Conservation (phyloP, 2,329 filamentous ascomycete genomes). For the Colletotrichum sojae region DNA sequence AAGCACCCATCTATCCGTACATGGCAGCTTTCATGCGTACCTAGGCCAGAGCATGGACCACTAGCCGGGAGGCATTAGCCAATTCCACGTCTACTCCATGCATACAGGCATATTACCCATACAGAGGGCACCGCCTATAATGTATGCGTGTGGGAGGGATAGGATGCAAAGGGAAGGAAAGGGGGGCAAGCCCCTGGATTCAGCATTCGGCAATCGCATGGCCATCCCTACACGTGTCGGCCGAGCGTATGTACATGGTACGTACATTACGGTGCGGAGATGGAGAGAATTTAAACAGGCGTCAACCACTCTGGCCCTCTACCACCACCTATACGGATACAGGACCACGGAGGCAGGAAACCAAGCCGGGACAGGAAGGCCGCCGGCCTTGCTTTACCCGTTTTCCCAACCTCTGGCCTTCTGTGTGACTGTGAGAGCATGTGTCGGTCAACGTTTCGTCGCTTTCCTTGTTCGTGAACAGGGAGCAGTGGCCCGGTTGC, state of each 20-base stretch:
- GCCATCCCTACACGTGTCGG: slow-evolving; percentile 3
- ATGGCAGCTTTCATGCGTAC: neutral
- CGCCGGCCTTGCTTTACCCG: slow-evolving; percentile 18
- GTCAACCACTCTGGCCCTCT: too few species aligned
- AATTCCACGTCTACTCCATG: slow-evolving; percentile 20
- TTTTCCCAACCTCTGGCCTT: slow-evolving; percentile 11
- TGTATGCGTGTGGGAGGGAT: slow-evolving; percentile 13
- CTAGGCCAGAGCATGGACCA: neutral
- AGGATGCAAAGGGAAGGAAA: neutral
- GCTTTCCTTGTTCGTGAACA: neutral
- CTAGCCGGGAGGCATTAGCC: slow-evolving; percentile 1
- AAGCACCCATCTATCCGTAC: neutral
- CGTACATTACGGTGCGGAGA: neutral
- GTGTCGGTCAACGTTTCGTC: neutral
- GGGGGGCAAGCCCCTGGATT: too few species aligned
- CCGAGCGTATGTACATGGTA: too few species aligned
- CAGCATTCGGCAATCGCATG: neutral
- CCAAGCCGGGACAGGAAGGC: slow-evolving; percentile 31
- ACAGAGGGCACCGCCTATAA: neutral
- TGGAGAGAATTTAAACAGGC: neutral
- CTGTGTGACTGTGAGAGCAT: neutral
- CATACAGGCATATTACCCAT: slow-evolving; percentile 29
- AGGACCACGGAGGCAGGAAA: slow-evolving; percentile 19
- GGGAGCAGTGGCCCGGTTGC: neutral
- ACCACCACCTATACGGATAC: neutral